Percentiles rank a stretch among this genome's conserved stretches.
These are phyloP conservation scores for Astrothelium subdiscretum DNA, from an alignment of 495 filamentous ascomycete genomes.

Conservation along the genomic window DNA sequence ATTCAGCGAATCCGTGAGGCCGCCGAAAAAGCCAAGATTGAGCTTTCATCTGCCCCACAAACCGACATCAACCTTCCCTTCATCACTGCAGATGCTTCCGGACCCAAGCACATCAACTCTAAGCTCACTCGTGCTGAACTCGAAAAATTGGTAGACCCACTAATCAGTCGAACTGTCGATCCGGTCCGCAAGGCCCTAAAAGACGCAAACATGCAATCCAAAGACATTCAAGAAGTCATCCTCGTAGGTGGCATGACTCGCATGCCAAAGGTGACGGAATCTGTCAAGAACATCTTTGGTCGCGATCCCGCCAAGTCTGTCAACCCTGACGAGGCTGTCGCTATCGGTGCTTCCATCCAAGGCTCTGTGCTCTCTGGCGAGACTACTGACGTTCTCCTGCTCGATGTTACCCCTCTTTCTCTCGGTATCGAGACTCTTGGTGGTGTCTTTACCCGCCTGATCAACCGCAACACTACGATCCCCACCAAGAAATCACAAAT, in stretches of 20 bases:
- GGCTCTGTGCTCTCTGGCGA: slow-evolving; percentile 94
- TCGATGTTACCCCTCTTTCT: slow-evolving; percentile 94
- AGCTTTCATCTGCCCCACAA: slow-evolving; percentile 90
- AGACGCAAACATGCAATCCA: slow-evolving; percentile 86
- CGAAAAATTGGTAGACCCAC: slow-evolving; percentile 82
- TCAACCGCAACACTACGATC: slow-evolving; percentile 99
- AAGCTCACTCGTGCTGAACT: slow-evolving; percentile 91
- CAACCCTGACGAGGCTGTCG: slow-evolving; percentile 98
- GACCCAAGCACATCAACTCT: slow-evolving; percentile 93
- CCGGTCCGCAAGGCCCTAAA: slow-evolving; percentile 96
- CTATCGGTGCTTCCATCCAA: slow-evolving; percentile 96
- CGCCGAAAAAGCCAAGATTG: slow-evolving; percentile 99
- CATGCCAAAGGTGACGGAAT: slow-evolving; percentile 98
- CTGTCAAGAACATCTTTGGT: slow-evolving; percentile 94
- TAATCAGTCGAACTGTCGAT: slow-evolving; percentile 77
- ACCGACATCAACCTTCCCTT: slow-evolving; percentile 98
- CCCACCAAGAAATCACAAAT: slow-evolving; percentile 99
- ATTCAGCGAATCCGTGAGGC: slow-evolving; percentile 99
- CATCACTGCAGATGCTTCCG: slow-evolving; percentile 90
- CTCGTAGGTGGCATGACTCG: slow-evolving; percentile 99
- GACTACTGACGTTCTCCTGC: slow-evolving; percentile 88
- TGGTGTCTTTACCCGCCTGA: slow-evolving; percentile 97
- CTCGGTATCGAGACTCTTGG: slow-evolving; percentile 99
- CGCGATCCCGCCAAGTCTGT: slow-evolving; percentile 97
- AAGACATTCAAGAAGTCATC: slow-evolving; percentile 97